Conservation (phyloP, 148 eudicot species). For the Silene conica region DNA sequence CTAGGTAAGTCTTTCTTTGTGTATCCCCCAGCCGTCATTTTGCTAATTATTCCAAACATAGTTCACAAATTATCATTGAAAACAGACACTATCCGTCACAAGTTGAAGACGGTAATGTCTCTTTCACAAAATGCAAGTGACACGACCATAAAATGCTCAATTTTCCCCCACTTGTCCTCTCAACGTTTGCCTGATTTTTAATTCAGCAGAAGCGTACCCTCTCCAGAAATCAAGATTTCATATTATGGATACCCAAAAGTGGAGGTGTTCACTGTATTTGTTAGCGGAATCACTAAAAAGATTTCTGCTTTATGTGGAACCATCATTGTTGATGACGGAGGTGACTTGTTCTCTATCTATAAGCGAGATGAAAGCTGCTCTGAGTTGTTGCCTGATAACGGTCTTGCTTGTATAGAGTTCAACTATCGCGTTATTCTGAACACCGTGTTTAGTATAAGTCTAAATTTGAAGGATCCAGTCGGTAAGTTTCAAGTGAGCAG, state of each 20-base stretch:
- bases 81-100: no score
- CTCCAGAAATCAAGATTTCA: no score
- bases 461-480: constrained; percentile 8
- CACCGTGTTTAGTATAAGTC: not conserved
- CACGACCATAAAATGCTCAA: no score
- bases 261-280: constrained; percentile 1
- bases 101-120: no score
- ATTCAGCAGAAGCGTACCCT: no score
- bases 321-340: not conserved
- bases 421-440: not conserved
- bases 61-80: no score
- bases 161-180: no score
- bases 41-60: no score
- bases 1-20: no score
- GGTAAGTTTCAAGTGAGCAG: constrained; percentile 10
- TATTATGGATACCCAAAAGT: not conserved
- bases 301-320: not conserved
- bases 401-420: constrained; percentile 1
- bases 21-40: no score
- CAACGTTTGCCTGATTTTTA: no score
- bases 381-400: constrained; percentile 1
- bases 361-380: not conserved
- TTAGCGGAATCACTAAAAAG: not conserved
- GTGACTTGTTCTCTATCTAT: not conserved
- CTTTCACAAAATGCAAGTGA: no score